Conservation (phyloP, 208 protist species). For the Trypanosoma mega region DNA sequence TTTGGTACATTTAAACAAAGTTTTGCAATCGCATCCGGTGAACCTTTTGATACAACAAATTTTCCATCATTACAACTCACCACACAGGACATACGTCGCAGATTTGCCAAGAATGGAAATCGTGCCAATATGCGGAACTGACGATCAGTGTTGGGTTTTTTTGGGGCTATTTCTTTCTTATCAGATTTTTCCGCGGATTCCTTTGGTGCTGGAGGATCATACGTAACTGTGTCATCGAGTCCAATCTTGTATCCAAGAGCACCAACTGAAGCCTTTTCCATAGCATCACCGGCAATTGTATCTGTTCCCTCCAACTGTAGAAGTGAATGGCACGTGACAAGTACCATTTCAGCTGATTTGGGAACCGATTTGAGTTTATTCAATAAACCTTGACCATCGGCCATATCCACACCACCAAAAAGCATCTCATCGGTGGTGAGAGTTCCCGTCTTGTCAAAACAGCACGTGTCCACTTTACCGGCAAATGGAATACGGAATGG, state of each 20-base stretch:
- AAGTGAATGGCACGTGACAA: slow-evolving; percentile 90
- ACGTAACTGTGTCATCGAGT: slow-evolving; percentile 65
- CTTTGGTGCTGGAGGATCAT: slow-evolving; percentile 45
- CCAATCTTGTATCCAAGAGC: slow-evolving; percentile 88
- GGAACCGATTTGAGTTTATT: slow-evolving; percentile 80
- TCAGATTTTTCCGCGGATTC: slow-evolving; percentile 15
- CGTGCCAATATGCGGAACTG: slow-evolving; percentile 83
- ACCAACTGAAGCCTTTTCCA: slow-evolving; percentile 94
- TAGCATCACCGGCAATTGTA: slow-evolving; percentile 94
- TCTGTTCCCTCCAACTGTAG: slow-evolving; percentile 80
- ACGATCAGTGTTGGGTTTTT: slow-evolving; percentile 26
- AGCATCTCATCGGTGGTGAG: slow-evolving; percentile 96
- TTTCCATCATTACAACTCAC: slow-evolving; percentile 54
- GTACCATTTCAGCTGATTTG: slow-evolving; percentile 66
- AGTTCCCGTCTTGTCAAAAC: slow-evolving; percentile 99
- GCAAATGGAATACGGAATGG: slow-evolving; percentile 99
- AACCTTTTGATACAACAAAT: slow-evolving; percentile 93
- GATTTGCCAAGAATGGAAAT: slow-evolving; percentile 94
- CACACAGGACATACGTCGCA: slow-evolving; percentile 96
- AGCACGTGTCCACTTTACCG: slow-evolving; percentile 97
- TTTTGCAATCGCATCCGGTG: slow-evolving; percentile 93
- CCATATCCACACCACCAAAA: slow-evolving; percentile 87
- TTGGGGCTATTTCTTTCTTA: slow-evolving; percentile 3
- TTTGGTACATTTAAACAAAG: slow-evolving; percentile 83
- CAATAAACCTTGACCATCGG: slow-evolving; percentile 87